These are phyloP conservation scores for Cladophialophora yegresii DNA, from an alignment of 2,329 filamentous ascomycete species.

Conservation along the genomic window DNA sequence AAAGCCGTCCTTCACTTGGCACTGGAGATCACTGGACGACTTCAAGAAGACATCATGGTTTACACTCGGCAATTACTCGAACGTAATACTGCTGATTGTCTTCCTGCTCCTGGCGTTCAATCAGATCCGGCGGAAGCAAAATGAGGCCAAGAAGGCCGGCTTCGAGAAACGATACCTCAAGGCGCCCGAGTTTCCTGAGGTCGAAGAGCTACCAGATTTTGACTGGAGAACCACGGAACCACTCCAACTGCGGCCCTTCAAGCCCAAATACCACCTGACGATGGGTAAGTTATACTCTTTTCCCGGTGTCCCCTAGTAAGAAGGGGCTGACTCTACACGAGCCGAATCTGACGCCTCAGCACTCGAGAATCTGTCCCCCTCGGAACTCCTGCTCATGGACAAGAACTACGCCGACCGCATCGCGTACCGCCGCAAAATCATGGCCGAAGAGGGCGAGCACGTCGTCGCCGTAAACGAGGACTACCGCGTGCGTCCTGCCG, in stretches of 20 bases:
- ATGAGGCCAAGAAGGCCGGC: conserved; percentile 24
- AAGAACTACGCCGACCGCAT: conserved; percentile 59
- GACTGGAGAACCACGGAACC: conserved; percentile 56
- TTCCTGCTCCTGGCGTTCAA: conserved; percentile 28
- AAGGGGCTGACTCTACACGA: conserved; percentile 30
- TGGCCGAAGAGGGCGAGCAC: conserved; percentile 48
- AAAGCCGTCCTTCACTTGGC: conserved; percentile 32
- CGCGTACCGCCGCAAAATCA: conserved; percentile 51
- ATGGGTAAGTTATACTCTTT: conserved; percentile 55
- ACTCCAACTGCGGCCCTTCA: conserved; percentile 59
- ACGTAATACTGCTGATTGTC: conserved; percentile 29
- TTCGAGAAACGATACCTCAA: conserved; percentile 31
- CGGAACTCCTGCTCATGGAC: conserved; percentile 62
- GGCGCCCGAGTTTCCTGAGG: conserved; percentile 37
- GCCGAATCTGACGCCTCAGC: conserved; percentile 43
- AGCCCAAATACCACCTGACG: conserved; percentile 63
- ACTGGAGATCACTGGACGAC: conserved; percentile 31
- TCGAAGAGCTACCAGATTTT: conserved; percentile 52
- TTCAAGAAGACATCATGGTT: conserved; percentile 29
- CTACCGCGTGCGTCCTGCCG: conserved; percentile 48
- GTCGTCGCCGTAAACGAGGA: conserved; percentile 47
- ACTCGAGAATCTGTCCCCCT: conserved; percentile 55
- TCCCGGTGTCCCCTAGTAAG: neutral
- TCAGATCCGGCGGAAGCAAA: conserved; percentile 25
- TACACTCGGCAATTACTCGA: conserved; percentile 33